Percentiles rank a stretch among this genome's conserved stretches.
Evolutionary conservation across 202 grass and related monocot genomes (phyloP).

Genomic region (Carex sylvatica): DNA sequence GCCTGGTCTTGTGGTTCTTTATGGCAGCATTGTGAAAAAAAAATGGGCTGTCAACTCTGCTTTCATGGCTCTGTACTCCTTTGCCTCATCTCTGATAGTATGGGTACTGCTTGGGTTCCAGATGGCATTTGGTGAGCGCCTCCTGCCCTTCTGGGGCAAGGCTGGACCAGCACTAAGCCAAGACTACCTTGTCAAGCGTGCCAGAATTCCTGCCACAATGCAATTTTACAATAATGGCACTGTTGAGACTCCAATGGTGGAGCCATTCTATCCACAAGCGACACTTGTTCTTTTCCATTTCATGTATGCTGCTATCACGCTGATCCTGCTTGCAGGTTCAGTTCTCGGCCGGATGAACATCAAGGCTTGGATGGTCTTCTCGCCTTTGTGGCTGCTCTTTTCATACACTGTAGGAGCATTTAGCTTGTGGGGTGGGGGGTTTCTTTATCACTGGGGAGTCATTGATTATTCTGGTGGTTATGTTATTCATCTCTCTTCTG

Average conservation of each 20-base stretch:
- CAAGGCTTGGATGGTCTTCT: constrained; percentile 81
- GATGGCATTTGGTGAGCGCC: constrained; percentile 69
- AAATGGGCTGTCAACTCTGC: constrained; percentile 88
- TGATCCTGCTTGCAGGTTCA: constrained; percentile 59
- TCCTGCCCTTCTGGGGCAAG: constrained; percentile 74
- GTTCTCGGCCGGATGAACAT: constrained; percentile 71
- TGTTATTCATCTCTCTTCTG: constrained; percentile 87
- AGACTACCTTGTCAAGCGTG: constrained; percentile 37
- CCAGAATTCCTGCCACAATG: constrained; percentile 39
- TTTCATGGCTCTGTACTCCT: constrained; percentile 83
- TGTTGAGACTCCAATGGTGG: constrained; percentile 11
- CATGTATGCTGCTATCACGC: constrained; percentile 78
- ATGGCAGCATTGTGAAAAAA: constrained; percentile 76
- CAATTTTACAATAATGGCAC: constrained; percentile 20
- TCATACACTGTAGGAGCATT: constrained; percentile 79
- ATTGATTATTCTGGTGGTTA: constrained; percentile 85
- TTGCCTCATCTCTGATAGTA: constrained; percentile 57
- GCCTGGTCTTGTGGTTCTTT: constrained; percentile 66
- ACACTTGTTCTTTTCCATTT: constrained; percentile 72
- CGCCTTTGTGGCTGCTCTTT: constrained; percentile 59
- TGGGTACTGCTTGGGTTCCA: constrained; percentile 62
- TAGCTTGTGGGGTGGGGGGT: constrained; percentile 70
- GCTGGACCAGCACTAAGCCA: constrained; percentile 42
- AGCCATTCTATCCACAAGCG: constrained; percentile 62
- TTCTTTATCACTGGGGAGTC: constrained; percentile 82